These are phyloP conservation scores for Silybum marianum DNA, from an alignment of 129 eudicot species.

Conservation along the genomic window DNA sequence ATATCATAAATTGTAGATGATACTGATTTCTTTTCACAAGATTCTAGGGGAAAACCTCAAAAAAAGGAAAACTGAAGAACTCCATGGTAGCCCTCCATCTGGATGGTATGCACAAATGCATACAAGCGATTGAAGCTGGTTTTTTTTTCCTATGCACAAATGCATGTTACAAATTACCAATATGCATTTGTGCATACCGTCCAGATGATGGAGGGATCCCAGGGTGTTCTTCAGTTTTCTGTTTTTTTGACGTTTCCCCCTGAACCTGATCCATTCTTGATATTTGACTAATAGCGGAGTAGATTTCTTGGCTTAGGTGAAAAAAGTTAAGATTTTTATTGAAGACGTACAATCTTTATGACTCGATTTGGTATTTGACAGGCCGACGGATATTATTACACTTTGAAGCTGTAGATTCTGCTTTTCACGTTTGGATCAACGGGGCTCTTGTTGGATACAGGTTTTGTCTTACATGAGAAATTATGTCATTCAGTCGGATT, in stretches of 20 bases:
- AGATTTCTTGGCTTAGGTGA: background rate
- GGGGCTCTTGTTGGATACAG: conserved; percentile 90
- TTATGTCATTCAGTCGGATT: background rate
- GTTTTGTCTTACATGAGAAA: conserved; percentile 46
- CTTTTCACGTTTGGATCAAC: conserved; percentile 91
- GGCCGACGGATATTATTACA: conserved; percentile 90
- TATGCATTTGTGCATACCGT: too few relatives aligned
- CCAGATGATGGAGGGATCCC: too few relatives aligned
- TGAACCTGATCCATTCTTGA: background rate
- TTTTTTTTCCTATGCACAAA: too few relatives aligned
- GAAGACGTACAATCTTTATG: conserved; percentile 3
- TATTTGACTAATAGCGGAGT: background rate
- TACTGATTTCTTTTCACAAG: background rate
- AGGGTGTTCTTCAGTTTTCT: too few relatives aligned
- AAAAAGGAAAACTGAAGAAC: too few relatives aligned
- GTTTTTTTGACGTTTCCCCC: too few relatives aligned
- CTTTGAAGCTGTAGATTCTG: conserved; percentile 99
- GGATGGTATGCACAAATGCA: too few relatives aligned
- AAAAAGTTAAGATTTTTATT: background rate
- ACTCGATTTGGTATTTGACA: conserved; percentile 36
- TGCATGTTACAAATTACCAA: too few relatives aligned
- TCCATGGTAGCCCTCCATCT: too few relatives aligned
- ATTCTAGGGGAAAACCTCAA: too few relatives aligned
- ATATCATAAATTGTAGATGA: background rate
- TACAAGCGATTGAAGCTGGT: too few relatives aligned